phyloP scores from a whole-genome alignment of 441 rosid genomes.

The Populus hybrid region DNA sequence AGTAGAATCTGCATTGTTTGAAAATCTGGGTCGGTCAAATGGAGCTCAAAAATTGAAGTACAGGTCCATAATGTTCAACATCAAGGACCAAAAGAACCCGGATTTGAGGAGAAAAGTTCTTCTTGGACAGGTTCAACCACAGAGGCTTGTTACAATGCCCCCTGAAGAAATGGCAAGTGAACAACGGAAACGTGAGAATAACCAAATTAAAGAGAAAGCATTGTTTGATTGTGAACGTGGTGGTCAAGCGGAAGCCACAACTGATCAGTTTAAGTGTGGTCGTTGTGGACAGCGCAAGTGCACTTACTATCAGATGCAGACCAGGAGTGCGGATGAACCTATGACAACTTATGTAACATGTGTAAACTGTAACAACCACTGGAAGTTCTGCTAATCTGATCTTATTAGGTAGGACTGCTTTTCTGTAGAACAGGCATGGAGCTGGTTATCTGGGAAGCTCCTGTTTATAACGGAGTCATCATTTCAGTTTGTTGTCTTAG shows the following conservation, averaged over 20 bases:
- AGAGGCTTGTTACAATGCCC: conserved; percentile 55
- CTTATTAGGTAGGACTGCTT: conserved; percentile 9
- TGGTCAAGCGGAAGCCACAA: conserved; percentile 55
- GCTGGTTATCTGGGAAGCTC: conserved; percentile 26
- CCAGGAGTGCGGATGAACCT: conserved; percentile 96
- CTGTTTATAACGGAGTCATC: conserved; percentile 2
- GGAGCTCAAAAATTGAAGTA: conserved; percentile 81
- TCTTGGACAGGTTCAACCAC: conserved; percentile 69
- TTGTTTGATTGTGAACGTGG: conserved; percentile 66
- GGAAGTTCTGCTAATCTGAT: conserved; percentile 75
- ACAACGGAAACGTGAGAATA: conserved; percentile 58
- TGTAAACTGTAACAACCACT: conserved; percentile 70
- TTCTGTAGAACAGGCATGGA: conserved; percentile 13
- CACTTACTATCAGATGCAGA: conserved; percentile 90
- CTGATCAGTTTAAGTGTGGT: conserved; percentile 80
- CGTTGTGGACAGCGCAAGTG: conserved; percentile 74
- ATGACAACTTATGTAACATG: conserved; percentile 91
- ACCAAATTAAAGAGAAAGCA: conserved; percentile 64
- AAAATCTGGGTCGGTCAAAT: conserved; percentile 64
- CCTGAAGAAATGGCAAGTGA: conserved; percentile 94
- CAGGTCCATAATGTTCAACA: conserved; percentile 86
- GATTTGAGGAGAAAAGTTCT: conserved; percentile 93
- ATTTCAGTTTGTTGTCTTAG: conserved; percentile 2
- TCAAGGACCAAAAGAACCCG: conserved; percentile 74
- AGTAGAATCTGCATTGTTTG: conserved; percentile 74